phyloP scores from a whole-genome alignment of 2,329 filamentous ascomycete genomes.

The Fonsecaea pugnacius region DNA sequence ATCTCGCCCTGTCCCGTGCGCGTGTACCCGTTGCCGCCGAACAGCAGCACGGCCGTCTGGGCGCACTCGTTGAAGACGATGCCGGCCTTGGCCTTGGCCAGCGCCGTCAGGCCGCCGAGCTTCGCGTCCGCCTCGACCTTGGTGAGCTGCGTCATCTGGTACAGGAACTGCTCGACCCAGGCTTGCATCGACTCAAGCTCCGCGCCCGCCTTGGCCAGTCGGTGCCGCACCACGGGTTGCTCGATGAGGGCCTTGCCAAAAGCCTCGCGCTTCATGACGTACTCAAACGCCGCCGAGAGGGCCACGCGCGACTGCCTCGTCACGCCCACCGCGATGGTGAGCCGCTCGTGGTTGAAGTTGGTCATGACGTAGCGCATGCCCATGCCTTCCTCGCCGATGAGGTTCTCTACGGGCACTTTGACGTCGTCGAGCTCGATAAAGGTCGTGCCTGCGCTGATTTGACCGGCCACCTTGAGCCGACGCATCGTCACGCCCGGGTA shows the following conservation, averaged over 20 bases:
- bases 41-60: slow-evolving; percentile 69
- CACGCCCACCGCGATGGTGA: slow-evolving; percentile 67
- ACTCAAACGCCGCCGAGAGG: slow-evolving; percentile 63
- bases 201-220: slow-evolving; percentile 71
- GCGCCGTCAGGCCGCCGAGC: slow-evolving; percentile 71
- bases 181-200: slow-evolving; percentile 71
- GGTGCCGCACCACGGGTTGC: slow-evolving; percentile 73
- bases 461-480: slow-evolving; percentile 68
- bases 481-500: slow-evolving; percentile 70
- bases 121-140: slow-evolving; percentile 54
- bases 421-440: slow-evolving; percentile 79
- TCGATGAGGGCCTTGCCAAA: slow-evolving; percentile 72
- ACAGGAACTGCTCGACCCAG: slow-evolving; percentile 58
- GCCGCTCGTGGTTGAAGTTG: slow-evolving; percentile 79
- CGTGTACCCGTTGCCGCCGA: slow-evolving; percentile 75
- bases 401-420: slow-evolving; percentile 69
- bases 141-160: slow-evolving; percentile 60
- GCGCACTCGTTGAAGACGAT: slow-evolving; percentile 75
- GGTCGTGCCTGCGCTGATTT: slow-evolving; percentile 69
- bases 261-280: slow-evolving; percentile 68
- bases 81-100: slow-evolving; percentile 72
- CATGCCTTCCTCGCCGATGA: slow-evolving; percentile 70
- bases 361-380: slow-evolving; percentile 78
- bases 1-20: slow-evolving; percentile 71
- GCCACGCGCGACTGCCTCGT: slow-evolving; percentile 67